Base-by-base conservation (phyloP, 371 early-diverging fungal species). In the Mortierella sp. region DNA sequence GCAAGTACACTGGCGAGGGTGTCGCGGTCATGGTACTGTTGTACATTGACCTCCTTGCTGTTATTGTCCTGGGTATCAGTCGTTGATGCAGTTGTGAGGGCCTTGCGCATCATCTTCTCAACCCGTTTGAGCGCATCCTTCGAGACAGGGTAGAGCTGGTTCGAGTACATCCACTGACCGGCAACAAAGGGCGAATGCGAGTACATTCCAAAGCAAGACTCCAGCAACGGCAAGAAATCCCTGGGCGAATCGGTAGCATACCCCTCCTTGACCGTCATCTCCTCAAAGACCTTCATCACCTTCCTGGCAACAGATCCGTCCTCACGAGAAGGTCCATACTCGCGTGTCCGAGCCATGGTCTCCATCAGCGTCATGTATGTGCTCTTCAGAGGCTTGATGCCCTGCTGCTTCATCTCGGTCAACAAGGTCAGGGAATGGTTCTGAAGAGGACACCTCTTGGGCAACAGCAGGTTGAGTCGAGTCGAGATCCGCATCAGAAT, bases 101-200 rank as follows among this genome's bases (percentile, higher is more conserved):
- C 55, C 46, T 74, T 61, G 37, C 59, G 70, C 86, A 86, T 86
- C 77, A 78, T 67, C 9, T 43, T 28, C 55, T 82, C 86, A 3
- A 79, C 75, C 61, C 69, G 75, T 14, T 76, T 31, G 16, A 86
- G 77, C 21, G 72, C 57, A 14, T 54, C 69, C 26, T 43, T 64
- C 24, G 74, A 50, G 44, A 71, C 80, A 24, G 82, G 76, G 53
- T 79, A 79, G 69, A 74, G 71, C 48, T 86, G 82, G 71, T 82
- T 86, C 57, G 77, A 71, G 55, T 86, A 77, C 82, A 86, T 79
- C 80, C 80, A 86, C 50, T 79, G 82, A 19, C 79, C 76, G 2
- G 82, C 77, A 9, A 61, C 72, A 59, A 86, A 82, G 3, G 86
- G 82, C 28, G 86, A 86, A 44, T 69, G 46, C 2, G 86, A 77